phyloP scores from a whole-genome alignment of 495 filamentous ascomycete species.

The Thermochaetoides thermophila region DNA sequence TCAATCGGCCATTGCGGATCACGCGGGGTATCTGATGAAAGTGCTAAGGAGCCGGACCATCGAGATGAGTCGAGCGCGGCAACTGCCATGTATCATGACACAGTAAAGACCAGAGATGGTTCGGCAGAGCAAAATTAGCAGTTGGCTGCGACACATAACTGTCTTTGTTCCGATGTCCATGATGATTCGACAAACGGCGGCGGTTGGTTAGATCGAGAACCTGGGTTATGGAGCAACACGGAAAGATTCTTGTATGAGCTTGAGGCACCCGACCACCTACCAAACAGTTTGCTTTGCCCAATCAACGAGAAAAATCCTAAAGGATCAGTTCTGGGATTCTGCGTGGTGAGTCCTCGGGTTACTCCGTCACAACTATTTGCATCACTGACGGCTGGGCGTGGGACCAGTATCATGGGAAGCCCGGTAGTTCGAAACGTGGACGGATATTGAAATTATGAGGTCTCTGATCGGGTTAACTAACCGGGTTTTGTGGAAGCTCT shows the following conservation, averaged over 20 bases:
- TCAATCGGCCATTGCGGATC: slow-evolving; percentile 15
- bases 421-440: background rate
- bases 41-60: background rate
- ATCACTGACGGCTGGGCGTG: background rate
- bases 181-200: too few species aligned
- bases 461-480: too few species aligned
- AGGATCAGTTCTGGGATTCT: slow-evolving; percentile 39
- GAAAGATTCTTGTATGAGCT: slow-evolving; percentile 29
- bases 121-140: too few species aligned
- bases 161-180: too few species aligned
- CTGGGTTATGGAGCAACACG: background rate
- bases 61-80: too few species aligned
- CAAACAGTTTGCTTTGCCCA: slow-evolving; percentile 49
- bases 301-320: slow-evolving; percentile 38
- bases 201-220: background rate
- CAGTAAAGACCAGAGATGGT: too few species aligned
- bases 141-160: too few species aligned
- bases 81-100: too few species aligned
- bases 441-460: background rate
- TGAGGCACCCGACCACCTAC: slow-evolving; percentile 49
- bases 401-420: slow-evolving; percentile 10
- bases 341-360: slow-evolving; percentile 25
- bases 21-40: slow-evolving; percentile 36
- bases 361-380: background rate
- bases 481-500: too few species aligned